A percentile compares a stretch with the other conserved stretches of the same genome.
Conservation (phyloP, 345 rosid species). For the Cardiospermum halicacabum region DNA sequence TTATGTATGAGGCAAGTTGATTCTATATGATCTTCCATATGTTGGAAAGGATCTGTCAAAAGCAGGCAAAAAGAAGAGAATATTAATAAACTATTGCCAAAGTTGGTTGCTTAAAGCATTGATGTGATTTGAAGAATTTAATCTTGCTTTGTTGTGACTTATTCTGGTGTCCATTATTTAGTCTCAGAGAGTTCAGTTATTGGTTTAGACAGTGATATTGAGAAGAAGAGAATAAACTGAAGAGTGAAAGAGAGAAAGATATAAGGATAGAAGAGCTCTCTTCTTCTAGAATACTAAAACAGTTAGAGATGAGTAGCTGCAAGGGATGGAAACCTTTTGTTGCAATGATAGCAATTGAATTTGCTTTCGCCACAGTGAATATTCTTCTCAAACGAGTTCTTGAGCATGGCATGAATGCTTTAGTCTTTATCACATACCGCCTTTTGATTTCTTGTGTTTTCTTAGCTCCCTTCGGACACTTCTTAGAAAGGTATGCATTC, state of each 20-base stretch:
- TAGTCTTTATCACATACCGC: conserved; percentile 61
- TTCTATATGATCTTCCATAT: conserved; percentile 17
- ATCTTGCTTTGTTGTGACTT: conserved; percentile 51
- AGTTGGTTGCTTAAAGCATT: conserved; percentile 42
- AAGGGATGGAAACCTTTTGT: conserved; percentile 37
- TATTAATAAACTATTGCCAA: conserved; percentile 22
- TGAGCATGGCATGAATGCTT: conserved; percentile 43
- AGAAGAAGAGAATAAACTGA: neutral
- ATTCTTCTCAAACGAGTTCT: conserved; percentile 59
- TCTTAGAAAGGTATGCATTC: conserved; percentile 46
- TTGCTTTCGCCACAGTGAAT: conserved; percentile 47
- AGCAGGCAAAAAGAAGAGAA: conserved; percentile 31
- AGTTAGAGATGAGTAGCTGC: conserved; percentile 21
- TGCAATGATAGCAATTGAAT: conserved; percentile 44
- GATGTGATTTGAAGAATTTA: conserved; percentile 52
- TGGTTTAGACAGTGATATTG: neutral
- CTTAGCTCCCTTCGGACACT: conserved; percentile 54
- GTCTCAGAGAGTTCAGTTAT: conserved; percentile 2
- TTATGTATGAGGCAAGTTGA: conserved; percentile 10
- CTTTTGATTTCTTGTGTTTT: conserved; percentile 43
- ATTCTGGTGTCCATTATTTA: conserved; percentile 24
- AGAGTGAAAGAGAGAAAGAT: neutral
- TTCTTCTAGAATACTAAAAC: conserved; percentile 9
- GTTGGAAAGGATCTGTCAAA: conserved; percentile 28
- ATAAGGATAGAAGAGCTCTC: neutral